Percentiles rank a stretch among this genome's conserved stretches.
These are phyloP conservation scores for Candida parachauliodes DNA, from an alignment of 805 yeast species.

Conservation along the genomic window DNA sequence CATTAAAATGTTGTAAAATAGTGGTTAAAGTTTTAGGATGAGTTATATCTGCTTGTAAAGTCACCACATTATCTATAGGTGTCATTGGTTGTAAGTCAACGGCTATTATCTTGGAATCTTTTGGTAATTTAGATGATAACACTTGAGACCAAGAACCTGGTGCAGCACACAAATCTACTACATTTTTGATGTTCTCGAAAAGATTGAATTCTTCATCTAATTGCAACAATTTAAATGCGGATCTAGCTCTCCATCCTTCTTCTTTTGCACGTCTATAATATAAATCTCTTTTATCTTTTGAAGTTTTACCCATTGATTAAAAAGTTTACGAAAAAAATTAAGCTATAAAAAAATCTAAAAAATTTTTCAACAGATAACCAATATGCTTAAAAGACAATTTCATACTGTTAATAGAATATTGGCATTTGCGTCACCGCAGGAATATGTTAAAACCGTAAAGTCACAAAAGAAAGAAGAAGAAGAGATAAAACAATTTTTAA, in stretches of 20 bases:
- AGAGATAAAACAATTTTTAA: constrained; percentile 24
- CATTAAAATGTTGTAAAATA: constrained; percentile 80
- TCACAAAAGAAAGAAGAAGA: constrained; percentile 22
- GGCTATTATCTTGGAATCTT: constrained; percentile 74
- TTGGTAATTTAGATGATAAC: constrained; percentile 63
- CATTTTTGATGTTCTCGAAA: constrained; percentile 69
- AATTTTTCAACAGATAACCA: not conserved
- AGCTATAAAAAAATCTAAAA: not conserved
- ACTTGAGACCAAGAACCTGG: constrained; percentile 99
- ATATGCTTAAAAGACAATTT: constrained; percentile 5
- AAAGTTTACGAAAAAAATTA: not conserved
- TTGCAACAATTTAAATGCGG: constrained; percentile 91
- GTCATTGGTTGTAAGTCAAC: constrained; percentile 98
- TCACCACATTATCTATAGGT: constrained; percentile 86
- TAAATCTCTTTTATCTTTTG: constrained; percentile 91
- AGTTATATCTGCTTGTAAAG: constrained; percentile 94
- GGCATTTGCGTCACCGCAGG: constrained; percentile 27
- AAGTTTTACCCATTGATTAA: constrained; percentile 77
- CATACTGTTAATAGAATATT: constrained; percentile 1
- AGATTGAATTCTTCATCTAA: constrained; percentile 86
- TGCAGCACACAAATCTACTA: constrained; percentile 97
- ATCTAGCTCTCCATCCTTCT: constrained; percentile 96
- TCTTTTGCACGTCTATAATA: constrained; percentile 94
- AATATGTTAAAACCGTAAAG: constrained; percentile 26
- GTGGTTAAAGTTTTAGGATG: constrained; percentile 83